phyloP scores from a whole-genome alignment of 2,329 filamentous ascomycete species.

The Myriosclerotinia duriaeana region DNA sequence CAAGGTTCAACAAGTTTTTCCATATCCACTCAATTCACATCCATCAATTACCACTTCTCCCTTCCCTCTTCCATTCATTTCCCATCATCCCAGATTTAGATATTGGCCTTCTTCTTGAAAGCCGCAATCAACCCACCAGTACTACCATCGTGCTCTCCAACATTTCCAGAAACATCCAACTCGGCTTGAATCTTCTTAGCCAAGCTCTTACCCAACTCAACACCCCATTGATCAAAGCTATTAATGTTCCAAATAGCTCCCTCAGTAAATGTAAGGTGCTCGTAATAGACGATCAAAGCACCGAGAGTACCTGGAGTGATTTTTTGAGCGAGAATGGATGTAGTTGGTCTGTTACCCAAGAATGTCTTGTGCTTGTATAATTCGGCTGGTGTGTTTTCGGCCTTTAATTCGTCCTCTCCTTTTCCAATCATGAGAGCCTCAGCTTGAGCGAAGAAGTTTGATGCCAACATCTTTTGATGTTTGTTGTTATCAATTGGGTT shows the following conservation, averaged over 20 bases:
- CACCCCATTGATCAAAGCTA: constrained; percentile 99
- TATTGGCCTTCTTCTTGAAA: constrained; percentile 68
- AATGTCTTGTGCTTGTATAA: constrained; percentile 99
- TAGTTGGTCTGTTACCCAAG: constrained; percentile 95
- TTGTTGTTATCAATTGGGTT: constrained; percentile 90
- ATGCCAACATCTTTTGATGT: constrained; percentile 94
- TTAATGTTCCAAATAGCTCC: constrained; percentile 99
- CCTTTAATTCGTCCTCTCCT: constrained; percentile 74
- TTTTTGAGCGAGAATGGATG: constrained; percentile 83
- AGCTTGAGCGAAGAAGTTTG: constrained; percentile 87
- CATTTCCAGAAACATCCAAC: constrained; percentile 74
- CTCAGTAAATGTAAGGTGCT: constrained; percentile 97
- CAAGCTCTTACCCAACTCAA: constrained; percentile 93
- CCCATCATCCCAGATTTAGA: constrained; percentile 21
- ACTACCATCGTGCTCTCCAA: constrained; percentile 76
- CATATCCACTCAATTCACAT: neutral
- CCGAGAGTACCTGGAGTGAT: constrained; percentile 94
- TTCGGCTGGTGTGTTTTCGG: constrained; percentile 69
- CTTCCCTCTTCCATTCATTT: neutral
- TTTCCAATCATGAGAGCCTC: constrained; percentile 91
- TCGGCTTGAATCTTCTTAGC: constrained; percentile 89
- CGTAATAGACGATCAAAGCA: constrained; percentile 96
- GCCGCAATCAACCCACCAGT: constrained; percentile 87
- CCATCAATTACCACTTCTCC: constrained; percentile 1
- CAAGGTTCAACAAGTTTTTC: neutral